phyloP scores from a whole-genome alignment of 2,329 filamentous ascomycete genomes.

The Zasmidium citrigriseum region DNA sequence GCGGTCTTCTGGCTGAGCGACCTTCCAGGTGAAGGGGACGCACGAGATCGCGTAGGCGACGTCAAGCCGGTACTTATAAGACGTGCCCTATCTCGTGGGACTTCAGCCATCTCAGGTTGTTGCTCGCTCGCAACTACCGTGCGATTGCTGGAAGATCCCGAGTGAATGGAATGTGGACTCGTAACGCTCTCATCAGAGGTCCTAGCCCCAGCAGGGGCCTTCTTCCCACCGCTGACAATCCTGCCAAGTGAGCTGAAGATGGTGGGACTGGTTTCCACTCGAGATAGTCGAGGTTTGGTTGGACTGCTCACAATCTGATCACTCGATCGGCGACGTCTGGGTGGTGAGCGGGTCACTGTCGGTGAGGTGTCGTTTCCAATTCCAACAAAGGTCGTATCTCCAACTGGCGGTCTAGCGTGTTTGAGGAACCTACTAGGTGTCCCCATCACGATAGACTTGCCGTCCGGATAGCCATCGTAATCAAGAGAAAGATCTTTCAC shows the following conservation, averaged over 20 bases:
- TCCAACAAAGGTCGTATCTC: conserved; percentile 25
- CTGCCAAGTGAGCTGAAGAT: conserved; percentile 18
- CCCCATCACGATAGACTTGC: conserved; percentile 35
- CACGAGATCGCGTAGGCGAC: conserved; percentile 16
- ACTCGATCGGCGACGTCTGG: conserved; percentile 28
- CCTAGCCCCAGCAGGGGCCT: neutral
- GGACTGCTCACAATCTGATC: conserved; percentile 21
- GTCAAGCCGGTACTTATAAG: conserved; percentile 3
- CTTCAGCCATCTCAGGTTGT: neutral
- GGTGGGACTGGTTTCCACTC: conserved; percentile 33
- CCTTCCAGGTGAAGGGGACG: conserved; percentile 27
- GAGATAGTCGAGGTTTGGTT: conserved; percentile 28
- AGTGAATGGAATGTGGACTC: conserved; percentile 27
- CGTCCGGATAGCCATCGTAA: conserved; percentile 35
- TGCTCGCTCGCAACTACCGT: conserved; percentile 24
- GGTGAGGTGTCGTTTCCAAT: conserved; percentile 23
- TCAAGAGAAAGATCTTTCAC: conserved; percentile 23
- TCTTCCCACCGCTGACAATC: conserved; percentile 16
- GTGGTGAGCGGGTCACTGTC: conserved; percentile 8
- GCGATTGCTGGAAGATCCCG: conserved; percentile 29
- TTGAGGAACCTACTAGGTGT: conserved; percentile 39
- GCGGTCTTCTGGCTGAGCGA: conserved; percentile 33
- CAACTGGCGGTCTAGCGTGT: conserved; percentile 23
- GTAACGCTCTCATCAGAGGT: conserved; percentile 21
- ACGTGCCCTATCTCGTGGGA: neutral